phyloP scores from a whole-genome alignment of 1,139 yeast genomes.

The Entelexis paramagnoliae region DNA sequence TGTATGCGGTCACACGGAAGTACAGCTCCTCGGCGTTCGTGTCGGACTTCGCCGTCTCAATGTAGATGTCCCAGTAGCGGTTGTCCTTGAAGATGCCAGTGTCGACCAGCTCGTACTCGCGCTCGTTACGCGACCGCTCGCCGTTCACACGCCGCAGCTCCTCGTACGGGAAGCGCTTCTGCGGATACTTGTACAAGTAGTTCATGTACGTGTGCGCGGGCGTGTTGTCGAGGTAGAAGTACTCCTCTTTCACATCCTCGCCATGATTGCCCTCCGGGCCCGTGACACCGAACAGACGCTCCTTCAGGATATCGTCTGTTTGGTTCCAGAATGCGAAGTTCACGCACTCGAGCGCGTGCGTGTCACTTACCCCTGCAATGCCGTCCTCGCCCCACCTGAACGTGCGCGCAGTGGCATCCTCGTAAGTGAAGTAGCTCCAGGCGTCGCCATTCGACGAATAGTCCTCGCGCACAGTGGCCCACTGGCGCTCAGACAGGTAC shows the following conservation, averaged over 20 bases:
- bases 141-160: conserved; percentile 62
- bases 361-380: conserved; percentile 80
- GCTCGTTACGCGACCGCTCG: conserved; percentile 51
- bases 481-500: conserved; percentile 78
- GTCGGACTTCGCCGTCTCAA: conserved; percentile 83
- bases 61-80: conserved; percentile 79
- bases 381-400: conserved; percentile 98
- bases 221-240: conserved; percentile 77
- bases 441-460: conserved; percentile 81
- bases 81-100: conserved; percentile 69
- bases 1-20: conserved; percentile 83
- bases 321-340: conserved; percentile 90
- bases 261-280: conserved; percentile 95
- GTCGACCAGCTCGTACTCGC: conserved; percentile 64
- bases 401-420: conserved; percentile 70
- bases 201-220: conserved; percentile 94
- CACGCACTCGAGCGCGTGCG: conserved; percentile 67
- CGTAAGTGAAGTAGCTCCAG: conserved; percentile 86
- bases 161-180: conserved; percentile 70
- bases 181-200: conserved; percentile 87
- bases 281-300: conserved; percentile 78
- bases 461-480: conserved; percentile 94
- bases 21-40: conserved; percentile 70
- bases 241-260: conserved; percentile 84
- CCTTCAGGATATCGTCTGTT: conserved; percentile 75